Base-by-base conservation (phyloP, 2,329 filamentous ascomycete species). In the Davidsoniella virescens region DNA sequence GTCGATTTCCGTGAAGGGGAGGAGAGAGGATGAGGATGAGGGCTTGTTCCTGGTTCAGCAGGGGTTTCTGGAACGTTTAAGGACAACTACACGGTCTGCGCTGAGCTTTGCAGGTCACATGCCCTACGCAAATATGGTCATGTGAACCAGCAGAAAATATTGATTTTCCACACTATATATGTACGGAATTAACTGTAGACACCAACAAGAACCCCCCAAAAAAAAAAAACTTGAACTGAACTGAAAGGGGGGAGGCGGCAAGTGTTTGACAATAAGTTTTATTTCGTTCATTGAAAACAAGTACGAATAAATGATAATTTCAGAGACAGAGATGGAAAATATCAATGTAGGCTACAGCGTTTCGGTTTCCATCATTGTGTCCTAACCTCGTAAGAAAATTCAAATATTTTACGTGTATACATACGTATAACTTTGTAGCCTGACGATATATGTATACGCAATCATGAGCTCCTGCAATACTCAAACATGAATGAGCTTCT, bases 91-190 rank as follows among this genome's bases (percentile, higher is more conserved):
- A 38, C 44, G 17, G 29, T 9, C 36, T 25, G 44, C 26, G 18
- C 44, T 47, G 36, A 38, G 33, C 44, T 17, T 47, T 47, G 37
- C 33, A 14, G 44, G 44, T 47, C 44, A 47, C 44, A 47, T 47
- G 44, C 14, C 37, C 26, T 23, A 10, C 38, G 23, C 10, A 33
- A 25, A 39, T 20, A 47, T 33, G 44, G 44, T 47, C 44, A 47
- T 47, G 44, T 47, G 44, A 39, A 29, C 44, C 37, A 6, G 29
- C 33, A 47, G 29, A 47, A 18, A 47, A 38, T 18, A 39, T 16
- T 25, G 14, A 25, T 47, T 37, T 47, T 44, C 20, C n/a, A 29
- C 23, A 23, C 6, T 20, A 25, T 36, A 16, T 36, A 17, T 33
- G 16, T 17, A 25, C 38, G 4, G 25, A 14, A 25, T 5, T 29